Percentiles rank a stretch among this genome's conserved stretches.
phyloP scores from a whole-genome alignment of 371 early-diverging fungal genomes.

The Apophysomyces ossiformis region DNA sequence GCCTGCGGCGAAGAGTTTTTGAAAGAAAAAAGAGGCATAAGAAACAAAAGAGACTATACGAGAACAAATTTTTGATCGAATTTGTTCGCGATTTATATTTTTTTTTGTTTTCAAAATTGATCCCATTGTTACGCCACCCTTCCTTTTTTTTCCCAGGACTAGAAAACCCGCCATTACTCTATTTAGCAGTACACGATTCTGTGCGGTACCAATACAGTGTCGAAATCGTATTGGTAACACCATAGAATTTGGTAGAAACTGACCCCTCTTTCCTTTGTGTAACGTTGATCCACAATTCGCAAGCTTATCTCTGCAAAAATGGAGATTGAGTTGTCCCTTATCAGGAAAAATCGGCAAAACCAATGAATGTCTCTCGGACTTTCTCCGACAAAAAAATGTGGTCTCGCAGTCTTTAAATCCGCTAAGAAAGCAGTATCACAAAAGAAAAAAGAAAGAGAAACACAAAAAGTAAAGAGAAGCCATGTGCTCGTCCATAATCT shows the following conservation, averaged over 20 bases:
- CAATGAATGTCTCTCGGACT: conserved; percentile 7
- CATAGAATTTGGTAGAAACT: background rate
- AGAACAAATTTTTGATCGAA: conserved; percentile 11
- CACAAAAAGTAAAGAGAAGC: background rate
- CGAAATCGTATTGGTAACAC: background rate
- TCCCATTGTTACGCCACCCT: too few relatives aligned
- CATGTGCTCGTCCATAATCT: background rate
- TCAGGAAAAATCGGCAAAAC: conserved; percentile 3
- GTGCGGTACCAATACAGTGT: conserved; percentile 1
- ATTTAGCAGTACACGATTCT: background rate
- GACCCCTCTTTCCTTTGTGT: background rate
- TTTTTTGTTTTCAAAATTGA: background rate
- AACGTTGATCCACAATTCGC: conserved; percentile 10
- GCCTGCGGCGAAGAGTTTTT: conserved; percentile 6
- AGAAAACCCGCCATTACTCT: background rate
- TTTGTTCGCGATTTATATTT: conserved; percentile 14
- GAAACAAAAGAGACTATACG: conserved; percentile 12
- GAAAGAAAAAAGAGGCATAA: conserved; percentile 11
- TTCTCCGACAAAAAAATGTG: background rate
- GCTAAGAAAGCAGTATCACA: background rate
- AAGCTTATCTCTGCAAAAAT: conserved; percentile 1
- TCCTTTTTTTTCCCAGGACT: conserved; percentile 13
- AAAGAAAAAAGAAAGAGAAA: background rate
- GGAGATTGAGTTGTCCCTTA: conserved; percentile 7
- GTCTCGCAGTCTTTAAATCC: background rate